Evolutionary conservation across 2,329 filamentous ascomycete genomes (phyloP).

Genomic region (Magnaporthiopsis poae): DNA sequence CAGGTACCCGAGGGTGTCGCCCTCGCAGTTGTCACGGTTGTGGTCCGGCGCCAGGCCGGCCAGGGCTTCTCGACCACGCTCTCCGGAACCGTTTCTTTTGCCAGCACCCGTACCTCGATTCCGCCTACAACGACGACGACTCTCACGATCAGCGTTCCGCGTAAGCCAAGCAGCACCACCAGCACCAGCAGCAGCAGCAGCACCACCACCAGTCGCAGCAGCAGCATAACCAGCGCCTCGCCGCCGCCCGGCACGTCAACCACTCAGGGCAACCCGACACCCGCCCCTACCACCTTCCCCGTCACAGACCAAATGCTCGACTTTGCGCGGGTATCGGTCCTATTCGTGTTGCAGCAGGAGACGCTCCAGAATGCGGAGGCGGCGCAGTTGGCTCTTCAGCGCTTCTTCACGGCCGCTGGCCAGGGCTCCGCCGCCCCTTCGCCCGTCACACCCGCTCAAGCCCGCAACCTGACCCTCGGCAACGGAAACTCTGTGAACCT

Average conservation of each 20-base stretch:
- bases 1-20: conserved; percentile 14
- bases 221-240: conserved; percentile 12
- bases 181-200: conserved; percentile 18
- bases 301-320: conserved; percentile 49
- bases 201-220: conserved; percentile 17
- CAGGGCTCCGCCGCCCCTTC: neutral
- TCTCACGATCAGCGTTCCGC: conserved; percentile 17
- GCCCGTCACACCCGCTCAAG: conserved; percentile 21
- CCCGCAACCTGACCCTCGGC: conserved; percentile 27
- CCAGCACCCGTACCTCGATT: conserved; percentile 18
- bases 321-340: conserved; percentile 52
- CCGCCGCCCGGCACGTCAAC: conserved; percentile 14
- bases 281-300: conserved; percentile 29
- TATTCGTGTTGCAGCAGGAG: conserved; percentile 52
- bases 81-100: neutral
- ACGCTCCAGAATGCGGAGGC: conserved; percentile 38
- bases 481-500: conserved; percentile 39
- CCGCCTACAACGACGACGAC: conserved; percentile 21
- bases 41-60: neutral
- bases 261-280: conserved; percentile 14
- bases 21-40: conserved; percentile 12
- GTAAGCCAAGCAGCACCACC: conserved; percentile 15
- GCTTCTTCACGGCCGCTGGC: conserved; percentile 38
- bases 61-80: conserved; percentile 1
- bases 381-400: conserved; percentile 45